Evolutionary conservation across 495 filamentous ascomycete genomes (phyloP), one percentile per base, ranked within the genome.

Genomic region (Emericellopsis terricola): DNA sequence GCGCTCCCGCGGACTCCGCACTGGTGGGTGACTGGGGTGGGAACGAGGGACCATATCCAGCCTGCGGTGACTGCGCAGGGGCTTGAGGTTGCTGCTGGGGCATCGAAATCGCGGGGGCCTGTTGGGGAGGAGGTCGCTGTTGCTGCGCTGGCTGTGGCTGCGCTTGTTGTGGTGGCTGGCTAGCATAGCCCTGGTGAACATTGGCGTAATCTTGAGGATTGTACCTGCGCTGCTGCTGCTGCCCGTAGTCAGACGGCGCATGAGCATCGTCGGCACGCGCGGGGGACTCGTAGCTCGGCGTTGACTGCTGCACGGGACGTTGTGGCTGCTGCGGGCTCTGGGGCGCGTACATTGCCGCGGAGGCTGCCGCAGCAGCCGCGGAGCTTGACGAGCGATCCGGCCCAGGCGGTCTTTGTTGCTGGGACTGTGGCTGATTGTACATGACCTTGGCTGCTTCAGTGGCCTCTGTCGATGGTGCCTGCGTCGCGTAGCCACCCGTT

Each of bases 361-460:
- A 6, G 23, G 23, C 11, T 6, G 23, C 23, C 6, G 23, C 23
- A 11, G 23, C 23, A 26, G 23, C 23, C 6, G 23, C 23, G 11
- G 23, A 6, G 23, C 23, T 11, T 11, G 23, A 26, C n/a, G n/a
- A n/a, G n/a, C n/a, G n/a, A n/a, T n/a, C n/a, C n/a, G n/a, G n/a
- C n/a, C n/a, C n/a, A 26, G 23, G 23, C 23, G 23, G 23, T 26
- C 6, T 6, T 26, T 26, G 23, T 6, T 11, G 6, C 23, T 26
- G 23, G 17, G 19, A 19, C n/a, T 15, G 33, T 19, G 18, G 23
- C 18, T 4, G 3, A 4, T 17, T 10, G 41, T 64, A 64, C 57
- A 63, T 64, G 34, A 55, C 50, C 46, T 63, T 63, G 29, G 62
- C 62, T 8, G 62, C 62, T 36, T 66, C 60, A 11, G 60, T 60